Base-by-base conservation (phyloP, 768 basidiomycete species). In the Melanogaster broomeanus region DNA sequence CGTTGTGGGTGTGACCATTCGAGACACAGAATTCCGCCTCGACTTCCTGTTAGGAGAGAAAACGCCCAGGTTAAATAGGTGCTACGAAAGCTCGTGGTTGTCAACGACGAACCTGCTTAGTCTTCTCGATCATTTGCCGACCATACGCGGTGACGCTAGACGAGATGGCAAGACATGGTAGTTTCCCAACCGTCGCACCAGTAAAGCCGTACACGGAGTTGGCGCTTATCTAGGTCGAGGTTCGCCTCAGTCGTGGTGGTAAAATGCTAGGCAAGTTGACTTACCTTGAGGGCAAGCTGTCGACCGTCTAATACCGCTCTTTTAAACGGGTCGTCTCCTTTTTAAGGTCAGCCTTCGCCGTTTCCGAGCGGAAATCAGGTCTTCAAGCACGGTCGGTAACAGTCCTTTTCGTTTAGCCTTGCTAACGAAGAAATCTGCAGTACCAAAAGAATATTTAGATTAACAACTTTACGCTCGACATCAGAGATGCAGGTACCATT, bases 121-220 rank as follows among this genome's bases (percentile, higher is more conserved):
- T 99, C 66, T 84, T 86, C 69, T 98, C 96, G 54, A 99, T 98
- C 97, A 99, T 99, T 69, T 97, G 89, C 51, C 97, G 92, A 61
- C 97, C 97, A 69, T 97, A 99, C 0, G 97, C 83, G 2, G 97
- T 99, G 37, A 85, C 83, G 72, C 92, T 94, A 2, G 95, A 98
- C 13, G 97, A 98, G 55, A 99, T 99, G 10, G 93, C 74, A 37
- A 98, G 77, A 75, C 97, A 99, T 4, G 97, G 94, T 15, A 99
- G 75, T 70, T 98, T 98, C 49, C 97, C 97, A 57, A 98, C 80
- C 0, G 97, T 98, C 0, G 97, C 97, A 34, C 97, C 97, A 6
- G 97, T 98, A 67, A 99, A 98, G 24, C 97, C 97, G 60, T 99
- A 99, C 24, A 99, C 96, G 2, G 97, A 99, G 71, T 98, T 99